Evolutionary conservation across 805 yeast genomes (phyloP).

Genomic region (Cyberlindnera japonica): DNA sequence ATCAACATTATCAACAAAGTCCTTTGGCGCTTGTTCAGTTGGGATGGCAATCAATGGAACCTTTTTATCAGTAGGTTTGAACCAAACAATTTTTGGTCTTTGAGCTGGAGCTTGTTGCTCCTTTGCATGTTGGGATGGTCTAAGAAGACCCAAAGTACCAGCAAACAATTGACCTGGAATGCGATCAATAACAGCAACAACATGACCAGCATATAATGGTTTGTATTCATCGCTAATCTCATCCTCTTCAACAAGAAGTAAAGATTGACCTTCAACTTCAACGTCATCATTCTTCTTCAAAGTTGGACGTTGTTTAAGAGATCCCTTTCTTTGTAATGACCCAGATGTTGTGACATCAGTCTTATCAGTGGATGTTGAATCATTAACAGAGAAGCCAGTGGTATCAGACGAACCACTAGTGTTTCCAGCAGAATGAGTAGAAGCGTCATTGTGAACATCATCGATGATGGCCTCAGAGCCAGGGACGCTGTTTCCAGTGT

Average conservation of each 20-base stretch:
- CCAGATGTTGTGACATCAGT: slow-evolving; percentile 31
- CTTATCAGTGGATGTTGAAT: slow-evolving; percentile 6
- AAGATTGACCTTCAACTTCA: slow-evolving; percentile 96
- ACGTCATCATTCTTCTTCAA: slow-evolving; percentile 98
- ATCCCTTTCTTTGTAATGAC: slow-evolving; percentile 73
- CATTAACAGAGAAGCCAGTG: slow-evolving; percentile 5
- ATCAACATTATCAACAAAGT: slow-evolving; percentile 90
- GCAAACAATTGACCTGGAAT: slow-evolving; percentile 95
- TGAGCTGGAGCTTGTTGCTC: slow-evolving; percentile 30
- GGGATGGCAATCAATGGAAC: slow-evolving; percentile 98
- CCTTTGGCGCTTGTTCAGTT: slow-evolving; percentile 95
- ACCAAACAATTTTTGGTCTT: slow-evolving; percentile 96
- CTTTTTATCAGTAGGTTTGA: slow-evolving; percentile 96
- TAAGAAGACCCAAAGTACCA: slow-evolving; percentile 87
- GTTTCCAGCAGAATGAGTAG: slow-evolving; percentile 39
- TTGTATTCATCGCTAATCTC: slow-evolving; percentile 89
- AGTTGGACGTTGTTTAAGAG: slow-evolving; percentile 91
- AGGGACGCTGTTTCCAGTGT: slow-evolving; percentile 27
- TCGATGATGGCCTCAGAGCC: slow-evolving; percentile 62
- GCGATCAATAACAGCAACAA: slow-evolving; percentile 96
- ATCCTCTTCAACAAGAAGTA: slow-evolving; percentile 89
- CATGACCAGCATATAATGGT: slow-evolving; percentile 96
- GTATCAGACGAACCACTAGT: slow-evolving; percentile 7
- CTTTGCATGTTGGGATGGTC: slow-evolving; percentile 81
- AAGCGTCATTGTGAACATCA: slow-evolving; percentile 79